phyloP scores from a whole-genome alignment of 352 stramenopile species.

The Aphanomyces cochlioides region DNA sequence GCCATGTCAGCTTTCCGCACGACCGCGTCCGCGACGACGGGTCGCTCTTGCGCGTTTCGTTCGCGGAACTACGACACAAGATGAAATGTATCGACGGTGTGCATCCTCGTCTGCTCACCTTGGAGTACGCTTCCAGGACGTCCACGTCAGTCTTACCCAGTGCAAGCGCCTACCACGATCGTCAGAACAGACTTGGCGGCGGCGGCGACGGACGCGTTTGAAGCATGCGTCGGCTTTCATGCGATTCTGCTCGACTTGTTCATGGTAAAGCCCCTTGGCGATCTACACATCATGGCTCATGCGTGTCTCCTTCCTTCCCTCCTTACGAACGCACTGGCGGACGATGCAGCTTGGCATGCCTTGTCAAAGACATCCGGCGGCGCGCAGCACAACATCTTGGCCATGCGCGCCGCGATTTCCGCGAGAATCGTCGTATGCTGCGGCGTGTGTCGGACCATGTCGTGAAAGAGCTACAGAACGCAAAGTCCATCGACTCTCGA shows the following conservation, averaged over 20 bases:
- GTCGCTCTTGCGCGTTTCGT: background rate
- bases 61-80: background rate
- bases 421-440: background rate
- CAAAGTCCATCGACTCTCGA: too few relatives aligned
- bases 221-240: constrained; percentile 12
- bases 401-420: background rate
- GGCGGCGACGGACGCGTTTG: background rate
- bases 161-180: background rate
- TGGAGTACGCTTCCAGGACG: constrained; percentile 5
- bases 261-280: constrained; percentile 1
- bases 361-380: constrained; percentile 12
- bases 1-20: background rate
- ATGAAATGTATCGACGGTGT: background rate
- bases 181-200: background rate
- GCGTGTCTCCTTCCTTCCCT: background rate
- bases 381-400: background rate
- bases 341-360: background rate
- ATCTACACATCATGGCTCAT: background rate
- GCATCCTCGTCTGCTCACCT: constrained; percentile 8
- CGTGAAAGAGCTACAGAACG: constrained; percentile 16
- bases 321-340: background rate
- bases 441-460: background rate
- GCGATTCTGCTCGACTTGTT: constrained; percentile 3
- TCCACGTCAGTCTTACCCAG: background rate
- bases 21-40: background rate